Evolutionary conservation across 768 basidiomycete species (phyloP), one percentile per base, ranked within the genome.

Genomic region (Strobilomyces dryophilus): DNA sequence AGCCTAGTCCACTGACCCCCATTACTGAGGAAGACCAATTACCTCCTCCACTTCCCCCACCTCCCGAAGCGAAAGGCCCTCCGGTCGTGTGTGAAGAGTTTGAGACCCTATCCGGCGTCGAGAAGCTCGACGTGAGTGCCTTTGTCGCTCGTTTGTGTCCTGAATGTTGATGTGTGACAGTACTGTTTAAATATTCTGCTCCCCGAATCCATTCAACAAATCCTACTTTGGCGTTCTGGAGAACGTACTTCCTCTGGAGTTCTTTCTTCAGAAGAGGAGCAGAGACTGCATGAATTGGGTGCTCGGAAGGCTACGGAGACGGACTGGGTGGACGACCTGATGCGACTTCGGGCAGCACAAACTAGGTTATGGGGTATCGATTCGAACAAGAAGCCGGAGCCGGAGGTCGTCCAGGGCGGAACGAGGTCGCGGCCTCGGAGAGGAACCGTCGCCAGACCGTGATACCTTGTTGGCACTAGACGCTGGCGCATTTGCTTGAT

Each of bases 111-210:
- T 65, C 74, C 1, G 66, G 61, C 2, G 45, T 81, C 8, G 78
- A 79, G 57, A 83, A 82, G 61, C 65, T 80, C 15, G 80, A 80
- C 47, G 82, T 79, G 55, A 61, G 79, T 50, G 8, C 26, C 26
- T 40, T 45, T 34, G 8, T 43, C 37, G 41, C 20, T 37, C 37
- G 9, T 29, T 15, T 2, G 9, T n/a, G 24, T n/a, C 18, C 6
- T 29, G 31, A 8, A 42, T 21, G 31, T 55, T 51, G 40, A 61
- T 37, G 5, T 18, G 46, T 43, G 14, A 29, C 56, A 89, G 86
- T 91, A 89, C 58, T 88, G 86, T 62, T 68, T 80, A 35, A 82
- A 85, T 53, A 76, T 92, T 29, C 78, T 92, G 11, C 74, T 89
- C 5, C 85, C 83, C 3, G 89, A 89, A 66, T 77, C 84, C 4